A percentile compares a stretch with the other conserved stretches of the same genome.
Evolutionary conservation across 2,329 filamentous ascomycete genomes (phyloP).

Genomic region (Fonsecaea pugnacius): DNA sequence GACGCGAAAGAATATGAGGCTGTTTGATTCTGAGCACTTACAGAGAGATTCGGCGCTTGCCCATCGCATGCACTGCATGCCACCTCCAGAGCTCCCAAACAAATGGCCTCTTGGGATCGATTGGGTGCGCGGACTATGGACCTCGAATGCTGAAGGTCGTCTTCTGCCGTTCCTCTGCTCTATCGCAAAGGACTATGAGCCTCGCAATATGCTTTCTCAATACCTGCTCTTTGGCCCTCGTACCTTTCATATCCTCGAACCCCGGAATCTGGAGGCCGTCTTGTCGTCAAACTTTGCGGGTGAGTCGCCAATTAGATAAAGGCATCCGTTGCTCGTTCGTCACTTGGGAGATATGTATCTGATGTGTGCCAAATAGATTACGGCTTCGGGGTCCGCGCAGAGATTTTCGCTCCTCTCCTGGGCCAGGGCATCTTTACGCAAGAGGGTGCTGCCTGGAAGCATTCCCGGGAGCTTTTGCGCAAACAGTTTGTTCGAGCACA

Average conservation of each 20-base stretch:
- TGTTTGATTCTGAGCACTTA: neutral
- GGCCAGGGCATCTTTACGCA: conserved; percentile 50
- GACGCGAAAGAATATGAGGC: neutral
- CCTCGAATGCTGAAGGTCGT: conserved; percentile 39
- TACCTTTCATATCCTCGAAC: conserved; percentile 37
- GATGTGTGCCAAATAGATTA: conserved; percentile 16
- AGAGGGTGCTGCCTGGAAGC: conserved; percentile 40
- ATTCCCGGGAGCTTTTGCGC: conserved; percentile 45
- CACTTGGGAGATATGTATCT: neutral
- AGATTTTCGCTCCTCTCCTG: conserved; percentile 38
- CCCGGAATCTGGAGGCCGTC: conserved; percentile 41
- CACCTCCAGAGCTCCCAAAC: conserved; percentile 42
- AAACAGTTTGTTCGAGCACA: conserved; percentile 46
- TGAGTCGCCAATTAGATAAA: conserved; percentile 15
- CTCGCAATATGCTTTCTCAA: conserved; percentile 40
- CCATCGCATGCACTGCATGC: conserved; percentile 39
- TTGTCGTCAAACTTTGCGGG: conserved; percentile 23
- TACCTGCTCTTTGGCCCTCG: conserved; percentile 41
- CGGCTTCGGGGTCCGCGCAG: conserved; percentile 18
- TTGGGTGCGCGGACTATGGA: conserved; percentile 39
- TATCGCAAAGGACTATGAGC: conserved; percentile 41
- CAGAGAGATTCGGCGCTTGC: conserved; percentile 67
- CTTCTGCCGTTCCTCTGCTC: conserved; percentile 40
- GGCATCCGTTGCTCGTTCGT: neutral
- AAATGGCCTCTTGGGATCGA: conserved; percentile 45